These are phyloP conservation scores for Diaporthe sp. DNA, from an alignment of 2,329 filamentous ascomycete species.

Conservation along the genomic window DNA sequence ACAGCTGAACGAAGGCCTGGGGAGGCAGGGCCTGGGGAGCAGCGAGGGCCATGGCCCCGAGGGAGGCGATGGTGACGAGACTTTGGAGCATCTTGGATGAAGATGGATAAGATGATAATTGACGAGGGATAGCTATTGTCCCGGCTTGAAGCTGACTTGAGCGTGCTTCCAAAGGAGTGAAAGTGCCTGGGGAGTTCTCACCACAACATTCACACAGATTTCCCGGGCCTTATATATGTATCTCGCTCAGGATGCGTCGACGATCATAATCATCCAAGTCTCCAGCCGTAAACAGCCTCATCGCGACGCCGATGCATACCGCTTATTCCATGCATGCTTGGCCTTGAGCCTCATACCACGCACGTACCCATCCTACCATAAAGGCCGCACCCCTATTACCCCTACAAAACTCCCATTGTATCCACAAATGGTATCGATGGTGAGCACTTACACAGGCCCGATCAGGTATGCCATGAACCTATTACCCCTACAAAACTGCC, in stretches of 20 bases:
- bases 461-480: neutral
- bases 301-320: slow-evolving; percentile 2
- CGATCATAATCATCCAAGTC: neutral
- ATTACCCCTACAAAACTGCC: slow-evolving; percentile 20
- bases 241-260: neutral
- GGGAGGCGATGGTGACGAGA: neutral
- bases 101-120: neutral
- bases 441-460: neutral
- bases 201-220: neutral
- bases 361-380: slow-evolving; percentile 2
- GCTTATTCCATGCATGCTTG: neutral
- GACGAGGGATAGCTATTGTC: neutral
- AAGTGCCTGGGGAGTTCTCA: neutral
- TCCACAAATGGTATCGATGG: neutral
- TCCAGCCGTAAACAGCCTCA: neutral
- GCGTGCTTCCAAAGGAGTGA: neutral
- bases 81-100: slow-evolving; percentile 12
- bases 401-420: neutral
- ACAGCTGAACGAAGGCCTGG: slow-evolving; percentile 25
- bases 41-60: slow-evolving; percentile 30
- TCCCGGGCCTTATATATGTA: neutral
- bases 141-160: neutral
- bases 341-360: slow-evolving; percentile 18
- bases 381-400: neutral
- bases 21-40: slow-evolving; percentile 4